Percentiles rank a stretch among this genome's conserved stretches.
Conservation (phyloP, 495 filamentous ascomycete species). For the Cairneyella variabilis region DNA sequence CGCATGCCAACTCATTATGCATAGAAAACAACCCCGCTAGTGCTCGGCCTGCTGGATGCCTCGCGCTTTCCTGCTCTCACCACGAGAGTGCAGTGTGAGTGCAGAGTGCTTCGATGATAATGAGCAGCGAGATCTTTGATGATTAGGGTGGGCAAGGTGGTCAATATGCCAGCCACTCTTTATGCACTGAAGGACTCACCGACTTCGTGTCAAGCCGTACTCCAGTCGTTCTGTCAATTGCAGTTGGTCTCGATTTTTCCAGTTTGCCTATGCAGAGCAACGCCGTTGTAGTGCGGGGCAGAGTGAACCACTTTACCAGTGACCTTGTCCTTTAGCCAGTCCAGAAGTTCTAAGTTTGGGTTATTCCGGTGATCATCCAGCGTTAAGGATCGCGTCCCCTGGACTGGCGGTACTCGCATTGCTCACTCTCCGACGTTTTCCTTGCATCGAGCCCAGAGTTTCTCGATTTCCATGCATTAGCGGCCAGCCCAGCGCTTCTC, state of each 20-base stretch:
- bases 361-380: constrained; percentile 8
- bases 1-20: constrained; percentile 92
- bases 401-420: constrained; percentile 6
- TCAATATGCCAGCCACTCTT: constrained; percentile 30
- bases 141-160: constrained; percentile 9
- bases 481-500: constrained; percentile 45
- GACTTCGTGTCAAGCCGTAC: constrained; percentile 52
- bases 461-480: constrained; percentile 49
- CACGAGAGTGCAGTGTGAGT: background rate
- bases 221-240: constrained; percentile 40
- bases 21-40: constrained; percentile 49
- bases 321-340: constrained; percentile 18
- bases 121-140: constrained; percentile 10
- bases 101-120: constrained; percentile 15
- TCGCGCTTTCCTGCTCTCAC: constrained; percentile 21
- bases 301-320: constrained; percentile 13
- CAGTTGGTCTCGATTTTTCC: constrained; percentile 13
- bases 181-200: constrained; percentile 51
- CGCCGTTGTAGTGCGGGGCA: constrained; percentile 29
- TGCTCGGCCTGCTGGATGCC: constrained; percentile 44
- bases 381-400: constrained; percentile 17
- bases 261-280: constrained; percentile 10
- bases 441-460: constrained; percentile 30
- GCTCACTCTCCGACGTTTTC: constrained; percentile 19
- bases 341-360: constrained; percentile 1